Evolutionary conservation across 2,329 filamentous ascomycete species (phyloP).

Genomic region (Paecilomyces fulvus): DNA sequence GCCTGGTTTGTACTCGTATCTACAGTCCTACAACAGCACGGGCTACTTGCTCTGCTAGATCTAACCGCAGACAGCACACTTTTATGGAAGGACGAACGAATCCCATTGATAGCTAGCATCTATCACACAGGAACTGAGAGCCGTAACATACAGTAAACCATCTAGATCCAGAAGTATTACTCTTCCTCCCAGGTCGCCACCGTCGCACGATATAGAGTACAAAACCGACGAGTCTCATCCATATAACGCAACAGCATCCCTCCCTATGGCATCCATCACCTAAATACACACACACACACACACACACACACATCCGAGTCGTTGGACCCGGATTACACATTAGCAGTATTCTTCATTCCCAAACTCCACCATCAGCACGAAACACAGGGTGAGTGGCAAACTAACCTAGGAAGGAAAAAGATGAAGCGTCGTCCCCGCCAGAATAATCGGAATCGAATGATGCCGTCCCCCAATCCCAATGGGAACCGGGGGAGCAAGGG

Average conservation of each 20-base stretch:
- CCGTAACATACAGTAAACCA: not conserved
- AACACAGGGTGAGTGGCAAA: conserved; percentile 18
- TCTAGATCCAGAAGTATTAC: not conserved
- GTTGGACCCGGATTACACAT: conserved; percentile 9
- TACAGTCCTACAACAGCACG: not conserved
- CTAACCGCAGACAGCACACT: not conserved
- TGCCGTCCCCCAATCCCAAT: conserved; percentile 39
- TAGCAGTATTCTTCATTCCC: conserved; percentile 25
- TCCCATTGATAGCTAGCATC: not conserved
- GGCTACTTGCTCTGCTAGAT: not conserved
- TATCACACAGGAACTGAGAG: not conserved
- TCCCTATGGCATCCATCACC: not conserved
- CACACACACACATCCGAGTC: not conserved
- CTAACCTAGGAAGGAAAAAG: conserved; percentile 43
- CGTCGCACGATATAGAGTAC: not conserved
- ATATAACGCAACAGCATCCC: not conserved
- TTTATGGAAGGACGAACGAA: not conserved
- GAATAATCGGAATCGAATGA: conserved; percentile 93
- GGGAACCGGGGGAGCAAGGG: conserved; percentile 34
- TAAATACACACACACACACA: not conserved
- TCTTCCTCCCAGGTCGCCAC: not conserved
- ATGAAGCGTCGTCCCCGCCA: conserved; percentile 69
- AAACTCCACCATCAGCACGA: conserved; percentile 6
- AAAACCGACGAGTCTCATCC: not conserved
- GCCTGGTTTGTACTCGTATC: not conserved